Base-by-base conservation (phyloP, 2,329 filamentous ascomycete genomes). In the Diaporthe amygdali region DNA sequence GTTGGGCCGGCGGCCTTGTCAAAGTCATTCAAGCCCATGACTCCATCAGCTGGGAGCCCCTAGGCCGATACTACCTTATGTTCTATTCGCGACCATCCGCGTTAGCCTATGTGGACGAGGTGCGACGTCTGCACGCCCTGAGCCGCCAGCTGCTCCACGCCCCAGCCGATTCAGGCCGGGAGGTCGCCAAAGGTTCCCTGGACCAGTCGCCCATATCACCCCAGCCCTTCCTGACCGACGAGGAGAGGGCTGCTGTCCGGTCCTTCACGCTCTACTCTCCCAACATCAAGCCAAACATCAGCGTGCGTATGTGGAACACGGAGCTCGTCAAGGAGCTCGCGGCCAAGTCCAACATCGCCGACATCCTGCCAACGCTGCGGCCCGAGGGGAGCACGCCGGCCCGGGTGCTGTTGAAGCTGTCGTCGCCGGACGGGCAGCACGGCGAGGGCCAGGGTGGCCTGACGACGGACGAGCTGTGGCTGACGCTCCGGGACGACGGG, bases 11-110 rank as follows among this genome's bases (percentile, higher is more conserved):
- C 69, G 89, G 89, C 34, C 90, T 94, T 70, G 81, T 85, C 47
- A 88, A 90, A 80, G 87, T 92, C 47, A 86, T 93, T 30, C 92
- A 92, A 73, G 88, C 86, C 55, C 90, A 92, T 73, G 86, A 93
- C 77, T 85, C 88, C 5, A 79, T 84, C 69, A 93, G 91, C 12
- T 85, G 94, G 63, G 88, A 89, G 70, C 88, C 90, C 5, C 80
- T 88, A 1, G 90, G 89, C 71, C 86, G 86, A 76, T 95, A 95
- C 82, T 91, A 89, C 80, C 82, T 96, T 69, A 84, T 93, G 68
- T 96, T 95, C 83, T 84, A 87, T 72, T 87, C 84, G 27, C 77
- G 82, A 22, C 81, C 84, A n/a, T 88, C 90, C 15, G 92, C 93
- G 0, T 78, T 83, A 9, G 84, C 88, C 49, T 95, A 93, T 79